These are phyloP conservation scores for Neoarthrinium moseri DNA, from an alignment of 2,329 filamentous ascomycete species.

Conservation along the genomic window DNA sequence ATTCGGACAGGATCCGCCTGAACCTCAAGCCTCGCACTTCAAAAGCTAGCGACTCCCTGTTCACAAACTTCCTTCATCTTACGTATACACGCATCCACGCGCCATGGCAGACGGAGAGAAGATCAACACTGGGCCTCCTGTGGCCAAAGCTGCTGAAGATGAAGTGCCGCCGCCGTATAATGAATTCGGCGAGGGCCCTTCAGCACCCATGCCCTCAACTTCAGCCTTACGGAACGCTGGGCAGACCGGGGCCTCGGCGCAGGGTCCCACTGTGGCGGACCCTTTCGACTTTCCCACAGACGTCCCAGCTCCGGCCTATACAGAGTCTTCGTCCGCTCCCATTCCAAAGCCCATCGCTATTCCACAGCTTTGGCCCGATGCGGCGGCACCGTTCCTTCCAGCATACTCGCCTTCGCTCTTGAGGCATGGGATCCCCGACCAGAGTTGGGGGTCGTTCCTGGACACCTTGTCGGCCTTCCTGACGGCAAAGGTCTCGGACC, in stretches of 20 bases:
- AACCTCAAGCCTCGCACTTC: not conserved
- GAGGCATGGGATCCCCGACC: constrained; percentile 26
- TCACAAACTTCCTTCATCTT: not conserved
- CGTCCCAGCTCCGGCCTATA: constrained; percentile 28
- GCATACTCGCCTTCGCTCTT: constrained; percentile 39
- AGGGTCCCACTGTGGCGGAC: constrained; percentile 28
- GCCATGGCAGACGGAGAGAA: not conserved
- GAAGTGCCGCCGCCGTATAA: not conserved
- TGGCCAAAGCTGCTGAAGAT: not conserved
- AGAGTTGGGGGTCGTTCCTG: constrained; percentile 25
- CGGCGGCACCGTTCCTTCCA: constrained; percentile 35
- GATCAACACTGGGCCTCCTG: too few relatives aligned
- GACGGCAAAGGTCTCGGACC: constrained; percentile 40
- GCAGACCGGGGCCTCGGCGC: not conserved
- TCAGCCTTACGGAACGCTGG: not conserved
- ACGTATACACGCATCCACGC: not conserved
- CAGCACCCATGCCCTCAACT: constrained; percentile 3
- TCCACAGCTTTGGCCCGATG: constrained; percentile 33
- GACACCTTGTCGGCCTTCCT: constrained; percentile 44
- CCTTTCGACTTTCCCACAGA: constrained; percentile 40
- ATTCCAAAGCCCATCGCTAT: constrained; percentile 35
- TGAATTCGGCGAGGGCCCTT: not conserved
- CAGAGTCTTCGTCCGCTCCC: constrained; percentile 2
- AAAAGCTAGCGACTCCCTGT: too few relatives aligned
- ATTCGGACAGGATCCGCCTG: not conserved